Percentiles rank a stretch among this genome's conserved stretches.
phyloP scores from a whole-genome alignment of 148 eudicot species.

The Cornus kousa region DNA sequence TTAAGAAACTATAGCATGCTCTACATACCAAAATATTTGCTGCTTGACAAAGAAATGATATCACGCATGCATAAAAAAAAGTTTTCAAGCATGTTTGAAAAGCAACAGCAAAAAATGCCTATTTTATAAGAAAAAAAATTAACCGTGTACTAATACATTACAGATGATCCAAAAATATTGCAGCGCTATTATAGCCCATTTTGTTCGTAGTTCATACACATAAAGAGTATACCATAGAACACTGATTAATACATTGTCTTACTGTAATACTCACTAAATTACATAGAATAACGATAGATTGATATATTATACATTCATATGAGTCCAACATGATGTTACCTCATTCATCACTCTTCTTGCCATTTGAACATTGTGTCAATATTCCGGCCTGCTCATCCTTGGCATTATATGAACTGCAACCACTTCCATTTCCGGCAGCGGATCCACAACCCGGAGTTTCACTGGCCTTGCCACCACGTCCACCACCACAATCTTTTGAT shows the following conservation, averaged over 20 bases:
- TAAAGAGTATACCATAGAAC: too few species aligned
- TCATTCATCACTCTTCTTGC: too few species aligned
- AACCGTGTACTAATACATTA: neutral
- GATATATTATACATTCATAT: too few species aligned
- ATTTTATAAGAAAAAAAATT: neutral
- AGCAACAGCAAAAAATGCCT: neutral
- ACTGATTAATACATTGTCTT: too few species aligned
- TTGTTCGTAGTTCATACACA: too few species aligned
- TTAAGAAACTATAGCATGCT: neutral
- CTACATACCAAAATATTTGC: neutral
- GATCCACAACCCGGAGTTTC: slow-evolving; percentile 27
- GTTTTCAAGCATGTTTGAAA: neutral
- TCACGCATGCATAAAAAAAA: neutral
- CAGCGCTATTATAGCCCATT: too few species aligned
- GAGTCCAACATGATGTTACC: too few species aligned
- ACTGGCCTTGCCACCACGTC: slow-evolving; percentile 29
- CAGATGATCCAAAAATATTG: too few species aligned
- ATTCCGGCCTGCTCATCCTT: slow-evolving; percentile 20
- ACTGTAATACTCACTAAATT: too few species aligned
- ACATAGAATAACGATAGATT: too few species aligned
- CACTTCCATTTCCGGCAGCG: slow-evolving; percentile 34
- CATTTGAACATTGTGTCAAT: neutral
- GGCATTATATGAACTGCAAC: slow-evolving; percentile 42
- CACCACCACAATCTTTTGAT: slow-evolving; percentile 32
- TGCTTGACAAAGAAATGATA: neutral